Conservation (phyloP, 2,329 filamentous ascomycete genomes). For the Fusarium duplospermum region DNA sequence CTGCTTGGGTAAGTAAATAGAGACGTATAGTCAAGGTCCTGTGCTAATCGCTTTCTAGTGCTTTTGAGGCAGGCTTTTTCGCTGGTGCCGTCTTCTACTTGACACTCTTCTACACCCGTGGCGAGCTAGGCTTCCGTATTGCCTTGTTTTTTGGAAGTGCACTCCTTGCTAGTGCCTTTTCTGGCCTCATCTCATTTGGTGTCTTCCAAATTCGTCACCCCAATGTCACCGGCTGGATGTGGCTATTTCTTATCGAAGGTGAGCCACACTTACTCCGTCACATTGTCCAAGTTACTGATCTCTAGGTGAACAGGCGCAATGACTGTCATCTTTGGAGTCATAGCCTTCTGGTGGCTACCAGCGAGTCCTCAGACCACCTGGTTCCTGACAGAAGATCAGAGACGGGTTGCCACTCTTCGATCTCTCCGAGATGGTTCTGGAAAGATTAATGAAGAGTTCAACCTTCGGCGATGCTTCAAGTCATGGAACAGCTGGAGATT, state of each 20-base stretch:
- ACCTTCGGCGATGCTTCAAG: constrained; percentile 54
- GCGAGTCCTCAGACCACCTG: constrained; percentile 56
- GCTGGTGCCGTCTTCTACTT: constrained; percentile 59
- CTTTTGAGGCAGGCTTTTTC: constrained; percentile 62
- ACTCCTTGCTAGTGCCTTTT: constrained; percentile 74
- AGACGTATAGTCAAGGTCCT: neutral
- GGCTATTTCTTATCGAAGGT: constrained; percentile 51
- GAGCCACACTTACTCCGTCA: constrained; percentile 43
- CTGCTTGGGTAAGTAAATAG: constrained; percentile 43
- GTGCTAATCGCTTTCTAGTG: constrained; percentile 9
- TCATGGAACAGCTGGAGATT: constrained; percentile 55
- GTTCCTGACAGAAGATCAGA: constrained; percentile 55
- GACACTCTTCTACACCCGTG: constrained; percentile 68
- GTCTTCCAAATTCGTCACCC: constrained; percentile 59
- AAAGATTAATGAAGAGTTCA: constrained; percentile 51
- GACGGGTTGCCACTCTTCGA: constrained; percentile 52
- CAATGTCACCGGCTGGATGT: neutral
- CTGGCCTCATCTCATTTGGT: constrained; percentile 68
- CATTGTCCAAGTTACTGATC: constrained; percentile 19
- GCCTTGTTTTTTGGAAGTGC: constrained; percentile 69
- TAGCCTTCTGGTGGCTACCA: constrained; percentile 40
- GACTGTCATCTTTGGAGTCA: constrained; percentile 33
- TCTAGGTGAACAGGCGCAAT: constrained; percentile 57
- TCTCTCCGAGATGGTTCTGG: constrained; percentile 57
- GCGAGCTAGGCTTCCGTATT: constrained; percentile 70